Percentiles rank a stretch among this genome's conserved stretches.
Conservation (phyloP, 306 rosid species). For the Elaeagnus macrophylla region DNA sequence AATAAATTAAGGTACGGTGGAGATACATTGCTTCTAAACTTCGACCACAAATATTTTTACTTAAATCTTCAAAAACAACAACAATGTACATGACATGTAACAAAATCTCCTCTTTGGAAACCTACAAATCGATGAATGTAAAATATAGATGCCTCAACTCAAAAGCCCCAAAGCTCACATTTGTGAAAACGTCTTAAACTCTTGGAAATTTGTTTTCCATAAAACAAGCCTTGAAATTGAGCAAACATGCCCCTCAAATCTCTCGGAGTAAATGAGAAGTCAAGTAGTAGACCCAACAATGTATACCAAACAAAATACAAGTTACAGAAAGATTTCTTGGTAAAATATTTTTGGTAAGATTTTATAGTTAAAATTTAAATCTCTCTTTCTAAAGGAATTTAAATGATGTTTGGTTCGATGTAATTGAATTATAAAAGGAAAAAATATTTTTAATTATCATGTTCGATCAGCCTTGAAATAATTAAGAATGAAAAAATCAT, state of each 20-base stretch:
- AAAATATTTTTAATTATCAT: too few relatives aligned
- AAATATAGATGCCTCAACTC: not conserved
- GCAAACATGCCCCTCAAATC: slow-evolving; percentile 4
- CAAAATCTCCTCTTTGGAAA: not conserved
- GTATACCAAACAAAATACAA: too few relatives aligned
- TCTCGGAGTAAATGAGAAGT: too few relatives aligned
- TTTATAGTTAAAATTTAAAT: too few relatives aligned
- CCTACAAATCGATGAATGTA: not conserved
- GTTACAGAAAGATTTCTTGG: too few relatives aligned
- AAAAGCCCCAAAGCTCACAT: not conserved
- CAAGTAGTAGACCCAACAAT: too few relatives aligned
- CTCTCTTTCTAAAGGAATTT: too few relatives aligned
- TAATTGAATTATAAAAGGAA: too few relatives aligned
- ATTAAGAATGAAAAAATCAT: too few relatives aligned
- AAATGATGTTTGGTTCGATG: too few relatives aligned
- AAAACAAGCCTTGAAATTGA: slow-evolving; percentile 24
- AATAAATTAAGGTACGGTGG: slow-evolving; percentile 17
- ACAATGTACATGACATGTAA: not conserved
- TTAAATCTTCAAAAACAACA: slow-evolving; percentile 15
- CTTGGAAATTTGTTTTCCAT: not conserved
- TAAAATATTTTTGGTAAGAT: too few relatives aligned
- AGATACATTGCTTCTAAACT: slow-evolving; percentile 15
- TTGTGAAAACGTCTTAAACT: slow-evolving; percentile 10
- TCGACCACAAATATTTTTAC: slow-evolving; percentile 27
- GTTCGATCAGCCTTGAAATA: too few relatives aligned